These are phyloP conservation scores for Russula olivacea DNA, from an alignment of 768 basidiomycete species.

Conservation along the genomic window DNA sequence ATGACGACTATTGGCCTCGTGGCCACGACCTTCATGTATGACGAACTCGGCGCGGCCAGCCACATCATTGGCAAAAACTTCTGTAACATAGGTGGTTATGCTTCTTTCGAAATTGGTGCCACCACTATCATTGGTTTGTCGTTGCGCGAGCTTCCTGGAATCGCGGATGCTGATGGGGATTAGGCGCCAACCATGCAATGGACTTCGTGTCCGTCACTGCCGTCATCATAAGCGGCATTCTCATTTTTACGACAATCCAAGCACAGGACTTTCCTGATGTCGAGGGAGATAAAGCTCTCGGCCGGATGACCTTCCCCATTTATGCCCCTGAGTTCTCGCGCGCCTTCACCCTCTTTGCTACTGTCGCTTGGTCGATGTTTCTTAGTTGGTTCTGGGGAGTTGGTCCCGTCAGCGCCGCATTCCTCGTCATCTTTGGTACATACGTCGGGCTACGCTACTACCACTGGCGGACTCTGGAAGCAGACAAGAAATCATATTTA, in stretches of 20 bases:
- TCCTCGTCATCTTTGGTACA: constrained; percentile 23
- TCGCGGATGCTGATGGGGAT: constrained; percentile 18
- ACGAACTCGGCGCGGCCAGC: constrained; percentile 19
- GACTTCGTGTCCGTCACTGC: constrained; percentile 25
- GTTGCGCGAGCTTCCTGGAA: constrained; percentile 9
- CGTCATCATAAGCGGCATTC: constrained; percentile 24
- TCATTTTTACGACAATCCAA: constrained; percentile 28
- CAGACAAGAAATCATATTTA: constrained; percentile 25
- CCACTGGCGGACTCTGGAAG: constrained; percentile 22
- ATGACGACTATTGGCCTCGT: constrained; percentile 24
- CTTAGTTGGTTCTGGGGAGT: constrained; percentile 26
- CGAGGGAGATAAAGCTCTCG: constrained; percentile 26
- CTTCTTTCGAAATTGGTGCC: constrained; percentile 27
- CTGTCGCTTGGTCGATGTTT: constrained; percentile 26
- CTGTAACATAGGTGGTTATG: constrained; percentile 26
- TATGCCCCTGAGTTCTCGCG: constrained; percentile 26
- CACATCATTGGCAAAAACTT: constrained; percentile 26
- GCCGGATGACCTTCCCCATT: constrained; percentile 28
- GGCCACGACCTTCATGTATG: constrained; percentile 26
- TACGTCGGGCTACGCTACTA: constrained; percentile 26
- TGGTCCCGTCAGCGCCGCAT: constrained; percentile 20
- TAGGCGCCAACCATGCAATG: constrained; percentile 18
- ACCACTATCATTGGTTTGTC: constrained; percentile 22
- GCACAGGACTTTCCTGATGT: constrained; percentile 29
- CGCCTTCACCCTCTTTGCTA: constrained; percentile 25